Base-by-base conservation (phyloP, 495 filamentous ascomycete genomes). In the Talaromyces nanjingensis region DNA sequence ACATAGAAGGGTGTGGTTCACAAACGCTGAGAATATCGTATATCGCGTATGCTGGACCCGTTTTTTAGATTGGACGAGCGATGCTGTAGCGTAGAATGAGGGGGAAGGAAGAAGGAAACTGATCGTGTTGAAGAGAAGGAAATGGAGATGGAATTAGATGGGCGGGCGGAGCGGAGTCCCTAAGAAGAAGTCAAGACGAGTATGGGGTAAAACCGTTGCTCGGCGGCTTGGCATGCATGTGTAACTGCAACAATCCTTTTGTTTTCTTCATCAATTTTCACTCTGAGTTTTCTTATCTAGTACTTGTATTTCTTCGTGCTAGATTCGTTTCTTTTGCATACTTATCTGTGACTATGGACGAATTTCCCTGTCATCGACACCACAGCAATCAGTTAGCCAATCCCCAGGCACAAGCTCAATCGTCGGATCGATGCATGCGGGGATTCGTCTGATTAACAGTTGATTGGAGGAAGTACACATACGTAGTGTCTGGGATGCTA, bases 1-100 rank as follows among this genome's bases (percentile, higher is more conserved):
- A 56, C 63, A 64, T 59, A 27, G 63, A 42, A 34, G 27, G 29
- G 73, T 68, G 78, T 49, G 18, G 0, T 49, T 18, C 45, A 9
- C 45, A 49, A 49, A 49, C 18, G n/a, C 5, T 49, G 4, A 42
- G 33, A 12, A 8, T 8, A 12, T 37, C 6, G 33, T 37, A 37
- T 37, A 6, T 37, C 9, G 33, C 33, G 33, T 37, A 37, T 11
- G 6, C 33, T 37, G 9, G 33, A 3, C 6, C 33, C 12, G 37
- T 42, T 6, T 20, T 18, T 3, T 18, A 49, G n/a, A 7, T 49
- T 16, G 45, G 6, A 14, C 45, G n/a, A 49, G 20, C 45, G 45
- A 49, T 22, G 6, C 8, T 49, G 6, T 20, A 8, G n/a, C n/a
- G 45, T 20, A 8, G 45, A 20, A 49, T 4, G 18, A 42, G 37